A percentile compares a stretch with the other conserved stretches of the same genome.
These are phyloP conservation scores for Juglanconis oblonga DNA, from an alignment of 2,329 filamentous ascomycete species.

Conservation along the genomic window DNA sequence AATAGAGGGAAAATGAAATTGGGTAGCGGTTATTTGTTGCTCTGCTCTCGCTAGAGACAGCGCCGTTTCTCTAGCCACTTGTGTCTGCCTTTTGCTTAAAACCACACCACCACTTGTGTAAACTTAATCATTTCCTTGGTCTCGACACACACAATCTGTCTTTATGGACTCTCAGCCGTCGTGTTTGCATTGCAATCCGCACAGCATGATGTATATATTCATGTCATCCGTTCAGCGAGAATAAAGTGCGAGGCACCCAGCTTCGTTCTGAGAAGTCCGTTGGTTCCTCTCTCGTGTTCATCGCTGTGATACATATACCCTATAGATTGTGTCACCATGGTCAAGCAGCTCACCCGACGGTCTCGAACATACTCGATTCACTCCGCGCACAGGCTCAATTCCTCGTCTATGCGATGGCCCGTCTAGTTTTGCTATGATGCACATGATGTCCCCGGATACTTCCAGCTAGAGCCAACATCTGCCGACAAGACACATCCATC, in stretches of 20 bases:
- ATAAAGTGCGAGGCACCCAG: not conserved
- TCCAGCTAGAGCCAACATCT: not conserved
- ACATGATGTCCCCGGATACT: not conserved
- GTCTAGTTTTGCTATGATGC: not conserved
- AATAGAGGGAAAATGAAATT: not conserved
- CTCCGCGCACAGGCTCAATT: too few relatives aligned
- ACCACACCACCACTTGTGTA: conserved; percentile 15
- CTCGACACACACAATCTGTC: not conserved
- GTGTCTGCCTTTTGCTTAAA: conserved; percentile 6
- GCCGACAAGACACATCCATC: too few relatives aligned
- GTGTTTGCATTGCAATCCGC: not conserved
- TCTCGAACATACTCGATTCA: not conserved
- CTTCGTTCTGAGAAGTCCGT: not conserved
- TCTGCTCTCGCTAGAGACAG: not conserved
- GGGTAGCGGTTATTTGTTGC: conserved; percentile 11
- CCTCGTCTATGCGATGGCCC: not conserved
- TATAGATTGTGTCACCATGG: not conserved
- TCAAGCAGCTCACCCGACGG: not conserved
- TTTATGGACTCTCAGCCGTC: not conserved
- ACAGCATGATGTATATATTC: not conserved
- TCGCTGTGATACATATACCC: not conserved
- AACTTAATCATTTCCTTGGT: not conserved
- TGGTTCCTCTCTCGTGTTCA: not conserved
- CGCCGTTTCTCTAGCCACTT: conserved; percentile 4
- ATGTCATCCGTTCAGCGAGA: not conserved